Conservation (phyloP, 768 basidiomycete genomes). For the Trametopsis cervina region DNA sequence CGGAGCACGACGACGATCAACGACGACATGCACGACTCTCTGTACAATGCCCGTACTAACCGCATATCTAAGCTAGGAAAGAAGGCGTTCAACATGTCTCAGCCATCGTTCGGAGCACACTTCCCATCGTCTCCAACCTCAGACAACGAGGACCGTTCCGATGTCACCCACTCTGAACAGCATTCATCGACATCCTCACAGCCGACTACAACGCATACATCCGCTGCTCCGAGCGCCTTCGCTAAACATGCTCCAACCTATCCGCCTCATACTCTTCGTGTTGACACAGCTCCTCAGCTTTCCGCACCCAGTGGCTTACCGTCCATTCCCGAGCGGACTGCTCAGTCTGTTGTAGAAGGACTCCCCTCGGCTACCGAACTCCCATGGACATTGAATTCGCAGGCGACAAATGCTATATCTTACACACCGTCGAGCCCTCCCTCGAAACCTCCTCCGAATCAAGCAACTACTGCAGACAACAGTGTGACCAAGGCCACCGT, state of each 20-base stretch:
- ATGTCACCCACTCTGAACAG: background rate
- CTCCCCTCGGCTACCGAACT: background rate
- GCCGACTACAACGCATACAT: no score
- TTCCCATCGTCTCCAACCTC: conserved; percentile 4
- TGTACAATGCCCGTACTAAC: background rate
- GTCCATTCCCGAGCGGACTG: background rate
- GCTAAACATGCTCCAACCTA: no score
- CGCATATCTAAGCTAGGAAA: background rate
- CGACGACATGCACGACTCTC: background rate
- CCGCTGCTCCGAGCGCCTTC: no score
- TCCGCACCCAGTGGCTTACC: background rate
- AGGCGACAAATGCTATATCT: no score
- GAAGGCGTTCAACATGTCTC: conserved; percentile 17
- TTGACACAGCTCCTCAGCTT: background rate
- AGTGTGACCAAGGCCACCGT: no score
- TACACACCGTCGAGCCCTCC: no score
- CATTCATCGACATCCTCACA: background rate
- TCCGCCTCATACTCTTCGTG: background rate
- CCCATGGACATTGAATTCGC: no score
- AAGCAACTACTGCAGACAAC: no score
- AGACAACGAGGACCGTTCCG: conserved; percentile 11
- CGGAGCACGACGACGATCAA: background rate
- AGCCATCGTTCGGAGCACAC: conserved; percentile 12
- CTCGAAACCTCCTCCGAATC: no score
- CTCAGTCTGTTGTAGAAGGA: background rate